Evolutionary conservation across 371 early-diverging fungal genomes (phyloP).

Genomic region (Mycotypha africana): DNA sequence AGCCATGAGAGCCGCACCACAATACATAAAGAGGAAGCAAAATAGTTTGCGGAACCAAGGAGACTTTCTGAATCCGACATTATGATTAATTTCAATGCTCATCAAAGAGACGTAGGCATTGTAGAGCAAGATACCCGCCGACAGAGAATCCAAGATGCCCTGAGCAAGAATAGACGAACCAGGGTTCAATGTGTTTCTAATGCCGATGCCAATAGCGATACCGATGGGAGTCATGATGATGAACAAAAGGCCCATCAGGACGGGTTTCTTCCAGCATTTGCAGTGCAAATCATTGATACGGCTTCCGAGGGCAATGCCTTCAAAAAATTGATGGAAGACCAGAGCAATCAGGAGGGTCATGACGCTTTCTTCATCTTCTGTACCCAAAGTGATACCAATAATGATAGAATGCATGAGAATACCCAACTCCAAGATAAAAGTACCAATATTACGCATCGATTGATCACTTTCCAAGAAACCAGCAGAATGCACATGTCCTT

Average conservation of each 20-base stretch:
- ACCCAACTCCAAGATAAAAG: conserved; percentile 73
- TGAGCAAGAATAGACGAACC: conserved; percentile 30
- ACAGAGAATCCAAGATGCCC: conserved; percentile 48
- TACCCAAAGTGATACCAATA: conserved; percentile 78
- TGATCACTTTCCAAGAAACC: conserved; percentile 31
- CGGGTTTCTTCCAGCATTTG: conserved; percentile 20
- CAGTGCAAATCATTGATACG: conserved; percentile 43
- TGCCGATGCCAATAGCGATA: conserved; percentile 52
- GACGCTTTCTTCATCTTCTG: conserved; percentile 56
- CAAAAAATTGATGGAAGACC: conserved; percentile 79
- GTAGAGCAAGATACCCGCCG: conserved; percentile 53
- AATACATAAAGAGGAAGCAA: conserved; percentile 33
- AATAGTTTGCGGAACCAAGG: conserved; percentile 10
- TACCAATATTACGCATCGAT: conserved; percentile 29
- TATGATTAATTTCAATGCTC: conserved; percentile 32
- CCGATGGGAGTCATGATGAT: conserved; percentile 59
- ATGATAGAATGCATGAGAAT: conserved; percentile 82
- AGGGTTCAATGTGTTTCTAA: conserved; percentile 42
- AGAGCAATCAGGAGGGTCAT: conserved; percentile 69
- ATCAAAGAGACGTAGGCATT: conserved; percentile 43
- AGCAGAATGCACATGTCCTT: conserved; percentile 45
- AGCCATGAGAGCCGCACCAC: conserved; percentile 66
- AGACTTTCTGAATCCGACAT: conserved; percentile 11
- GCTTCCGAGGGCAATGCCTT: conserved; percentile 52
- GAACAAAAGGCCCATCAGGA: conserved; percentile 42